These are phyloP conservation scores for Leucosporidium creatinivorum DNA, from an alignment of 768 basidiomycete genomes.

Conservation along the genomic window DNA sequence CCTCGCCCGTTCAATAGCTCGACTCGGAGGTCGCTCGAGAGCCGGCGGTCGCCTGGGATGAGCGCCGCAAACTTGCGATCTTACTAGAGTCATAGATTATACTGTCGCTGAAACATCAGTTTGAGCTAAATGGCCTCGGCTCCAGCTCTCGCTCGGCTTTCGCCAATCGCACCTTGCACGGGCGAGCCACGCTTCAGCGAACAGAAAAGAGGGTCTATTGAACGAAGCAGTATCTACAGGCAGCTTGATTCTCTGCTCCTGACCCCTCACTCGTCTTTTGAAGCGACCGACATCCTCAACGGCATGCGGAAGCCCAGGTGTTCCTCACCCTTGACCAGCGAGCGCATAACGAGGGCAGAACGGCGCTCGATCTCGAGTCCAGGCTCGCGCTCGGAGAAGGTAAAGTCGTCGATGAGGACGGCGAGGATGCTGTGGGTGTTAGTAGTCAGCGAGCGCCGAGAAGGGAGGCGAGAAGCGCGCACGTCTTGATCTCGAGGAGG, in stretches of 20 bases:
- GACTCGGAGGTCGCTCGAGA: too few relatives aligned
- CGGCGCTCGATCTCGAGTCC: conserved; percentile 16
- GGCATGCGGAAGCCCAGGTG: conserved; percentile 18
- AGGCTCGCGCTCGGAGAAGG: conserved; percentile 11
- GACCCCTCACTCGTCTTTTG: conserved; percentile 3
- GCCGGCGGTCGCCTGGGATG: too few relatives aligned
- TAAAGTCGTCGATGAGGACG: conserved; percentile 26
- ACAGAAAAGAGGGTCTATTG: not conserved
- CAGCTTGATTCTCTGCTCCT: not conserved
- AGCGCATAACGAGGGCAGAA: conserved; percentile 22
- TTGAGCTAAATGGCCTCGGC: too few relatives aligned
- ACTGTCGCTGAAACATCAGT: too few relatives aligned
- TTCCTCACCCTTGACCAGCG: conserved; percentile 26
- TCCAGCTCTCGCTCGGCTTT: too few relatives aligned
- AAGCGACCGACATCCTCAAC: conserved; percentile 14
- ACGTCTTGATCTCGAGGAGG: conserved; percentile 21
- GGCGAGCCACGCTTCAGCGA: too few relatives aligned
- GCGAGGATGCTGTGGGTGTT: conserved; percentile 14
- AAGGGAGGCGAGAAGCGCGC: not conserved
- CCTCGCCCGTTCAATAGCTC: too few relatives aligned
- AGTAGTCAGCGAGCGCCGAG: not conserved
- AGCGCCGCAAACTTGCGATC: too few relatives aligned
- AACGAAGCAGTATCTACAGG: not conserved
- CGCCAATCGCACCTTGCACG: too few relatives aligned
- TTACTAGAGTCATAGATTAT: too few relatives aligned